Base-by-base conservation (phyloP, 768 basidiomycete species). In the Calocera viscosa region DNA sequence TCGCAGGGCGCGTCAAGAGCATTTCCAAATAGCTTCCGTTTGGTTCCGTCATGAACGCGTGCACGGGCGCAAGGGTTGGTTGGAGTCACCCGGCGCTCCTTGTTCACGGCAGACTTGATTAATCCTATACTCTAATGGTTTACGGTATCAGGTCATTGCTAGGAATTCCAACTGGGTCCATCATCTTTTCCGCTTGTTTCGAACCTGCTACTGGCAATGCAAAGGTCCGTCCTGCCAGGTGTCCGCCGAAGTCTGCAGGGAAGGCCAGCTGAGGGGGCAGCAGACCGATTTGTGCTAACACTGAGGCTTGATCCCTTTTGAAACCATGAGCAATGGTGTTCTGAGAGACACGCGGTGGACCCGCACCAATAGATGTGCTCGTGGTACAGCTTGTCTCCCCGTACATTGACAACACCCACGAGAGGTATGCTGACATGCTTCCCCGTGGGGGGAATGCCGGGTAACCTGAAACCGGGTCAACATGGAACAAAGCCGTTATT, bases 401-500 rank as follows among this genome's bases (percentile, higher is more conserved):
- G 77, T 64, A 85, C 76, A 68, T 81, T 82, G 39, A 85, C 81
- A n/a, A 85, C 80, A 12, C 80, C 82, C 26, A 83, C 74, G 79
- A 83, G 81, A 1, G 84, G 83, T 63, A 85, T 77, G 0, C 76
- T 67, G 11, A 85, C 68, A 47, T 79, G 78, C 70, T 78, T 81
- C 16, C 80, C 80, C 1, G 81, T 83, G 0, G 83, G 78, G 2
- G 83, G 82, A 24, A 85, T 78, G 1, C 82, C 80, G 2, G 84
- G 83, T 22, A 84, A 77, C 28, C 66, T 67, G 64, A 32, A 34
- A 17, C 32, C 28, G 14, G 26, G 19, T 47, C 43, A 47, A 47
- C 2, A 28, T 14, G 19, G 32, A 19, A 32, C n/a, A 34, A 60
- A 38, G 40, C 10, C 26, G 8, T 64, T 26, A 49, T 1, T 24